phyloP scores from a whole-genome alignment of 495 filamentous ascomycete species.

The Talaromyces thailandensis region DNA sequence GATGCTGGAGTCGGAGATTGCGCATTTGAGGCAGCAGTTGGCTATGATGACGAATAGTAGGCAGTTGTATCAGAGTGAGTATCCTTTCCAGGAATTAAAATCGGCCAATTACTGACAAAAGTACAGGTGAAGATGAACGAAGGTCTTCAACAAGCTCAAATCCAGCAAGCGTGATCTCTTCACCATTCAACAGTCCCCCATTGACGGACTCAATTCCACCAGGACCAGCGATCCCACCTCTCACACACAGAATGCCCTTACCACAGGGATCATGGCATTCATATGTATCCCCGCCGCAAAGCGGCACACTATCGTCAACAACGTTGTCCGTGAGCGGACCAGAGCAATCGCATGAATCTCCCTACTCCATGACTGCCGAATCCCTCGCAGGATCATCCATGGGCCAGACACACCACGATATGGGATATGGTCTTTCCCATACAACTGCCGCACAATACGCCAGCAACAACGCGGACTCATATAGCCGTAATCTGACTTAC shows the following conservation, averaged over 20 bases:
- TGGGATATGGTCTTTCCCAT: neutral
- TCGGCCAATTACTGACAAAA: neutral
- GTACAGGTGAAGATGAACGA: conserved; percentile 4
- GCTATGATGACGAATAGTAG: conserved; percentile 11
- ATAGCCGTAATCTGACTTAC: neutral
- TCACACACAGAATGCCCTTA: conserved; percentile 2
- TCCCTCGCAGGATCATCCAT: neutral
- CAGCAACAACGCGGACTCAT: neutral
- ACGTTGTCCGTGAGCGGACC: neutral
- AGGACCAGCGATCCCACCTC: conserved; percentile 5
- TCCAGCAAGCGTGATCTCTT: conserved; percentile 1
- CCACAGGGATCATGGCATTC: conserved; percentile 4
- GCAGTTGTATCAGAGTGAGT: conserved; percentile 3
- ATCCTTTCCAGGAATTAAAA: neutral
- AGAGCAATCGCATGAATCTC: neutral
- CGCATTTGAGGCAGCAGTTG: conserved; percentile 32
- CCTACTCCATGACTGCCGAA: neutral
- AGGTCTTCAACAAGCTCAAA: conserved; percentile 7
- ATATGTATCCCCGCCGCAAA: neutral
- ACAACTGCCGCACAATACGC: neutral
- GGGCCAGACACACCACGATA: neutral
- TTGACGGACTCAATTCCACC: conserved; percentile 2
- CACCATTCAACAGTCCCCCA: conserved; percentile 6
- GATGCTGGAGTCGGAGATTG: conserved; percentile 45
- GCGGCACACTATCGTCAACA: neutral